Evolutionary conservation across 768 basidiomycete genomes (phyloP), one percentile per base, ranked within the genome.

Genomic region (Fomitopsis serialis): DNA sequence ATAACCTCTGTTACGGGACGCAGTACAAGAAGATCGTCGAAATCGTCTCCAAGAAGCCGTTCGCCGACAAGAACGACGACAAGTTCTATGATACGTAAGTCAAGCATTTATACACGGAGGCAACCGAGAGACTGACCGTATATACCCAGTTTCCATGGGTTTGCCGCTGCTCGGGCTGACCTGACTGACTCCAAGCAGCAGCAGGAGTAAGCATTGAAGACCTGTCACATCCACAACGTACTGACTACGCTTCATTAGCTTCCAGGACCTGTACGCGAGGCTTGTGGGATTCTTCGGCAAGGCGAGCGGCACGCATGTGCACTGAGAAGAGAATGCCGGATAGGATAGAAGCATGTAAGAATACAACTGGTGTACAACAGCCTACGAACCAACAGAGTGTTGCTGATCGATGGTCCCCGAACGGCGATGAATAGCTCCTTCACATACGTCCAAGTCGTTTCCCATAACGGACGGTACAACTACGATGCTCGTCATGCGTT

Each of bases 131-230:
- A 36, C n/a, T 32, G 29, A 47, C 9, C 11, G 21, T 10, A 45
- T 32, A 45, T 22, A 15, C 13, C 8, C 52, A 81, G 79, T 70
- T 77, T 78, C 69, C 84, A 85, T 58, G 83, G 83, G 32, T 87
- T 77, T 72, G 80, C 83, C 4, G 84, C 81, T 19, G 84, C 84
- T 2, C 72, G 83, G 45, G 83, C 74, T 1, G 70, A 85, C 62
- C 69, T 85, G 50, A 71, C 74, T 24, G 71, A 84, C 48, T 64
- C 70, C 21, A 80, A 83, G 53, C 84, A 83, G 65, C 75, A 76
- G 63, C 78, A 77, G 62, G 77, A 79, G 75, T 84, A 67, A 53
- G 70, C n/a, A 52, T 37, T 7, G 17, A 17, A 34, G 19, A 25
- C 42, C 17, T 27, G 10, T 27, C 25, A 48, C n/a, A 17, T 13